These are phyloP conservation scores for Polytrichum formosum DNA, from an alignment of 225 moss, liverwort and hornwort species.

Conservation along the genomic window DNA sequence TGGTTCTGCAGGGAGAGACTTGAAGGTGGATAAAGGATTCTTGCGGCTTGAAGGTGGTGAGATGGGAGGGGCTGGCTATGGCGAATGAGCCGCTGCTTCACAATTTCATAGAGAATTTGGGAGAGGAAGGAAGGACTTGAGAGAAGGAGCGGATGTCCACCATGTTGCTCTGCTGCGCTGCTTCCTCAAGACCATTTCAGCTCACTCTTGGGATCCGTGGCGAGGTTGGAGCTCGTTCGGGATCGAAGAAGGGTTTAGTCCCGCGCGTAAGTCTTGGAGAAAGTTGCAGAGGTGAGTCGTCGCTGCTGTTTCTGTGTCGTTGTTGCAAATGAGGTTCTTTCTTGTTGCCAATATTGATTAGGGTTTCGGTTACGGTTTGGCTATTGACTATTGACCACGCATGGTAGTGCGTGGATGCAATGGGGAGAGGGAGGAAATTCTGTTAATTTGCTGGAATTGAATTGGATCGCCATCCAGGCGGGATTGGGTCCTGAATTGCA, in stretches of 20 bases:
- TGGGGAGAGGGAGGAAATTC: too few relatives aligned
- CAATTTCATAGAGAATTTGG: background rate
- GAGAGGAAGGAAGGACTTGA: background rate
- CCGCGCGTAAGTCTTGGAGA: background rate
- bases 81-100: background rate
- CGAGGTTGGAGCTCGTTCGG: background rate
- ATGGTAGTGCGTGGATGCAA: too few relatives aligned
- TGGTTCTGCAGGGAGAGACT: too few relatives aligned
- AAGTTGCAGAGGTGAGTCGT: background rate
- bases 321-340: background rate
- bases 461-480: too few relatives aligned
- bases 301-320: background rate
- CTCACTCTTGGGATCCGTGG: constrained; percentile 8
- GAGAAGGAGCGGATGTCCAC: constrained; percentile 12
- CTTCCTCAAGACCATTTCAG: constrained; percentile 20
- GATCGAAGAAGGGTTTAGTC: background rate
- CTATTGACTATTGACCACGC: too few relatives aligned
- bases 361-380: too few relatives aligned
- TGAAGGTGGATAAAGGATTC: too few relatives aligned
- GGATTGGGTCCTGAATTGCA: too few relatives aligned
- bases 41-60: too few relatives aligned
- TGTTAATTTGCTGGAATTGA: too few relatives aligned
- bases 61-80: background rate
- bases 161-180: constrained; percentile 41
- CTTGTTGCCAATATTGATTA: background rate